Base-by-base conservation (phyloP, 768 basidiomycete genomes). In the Tulasnella sp. region DNA sequence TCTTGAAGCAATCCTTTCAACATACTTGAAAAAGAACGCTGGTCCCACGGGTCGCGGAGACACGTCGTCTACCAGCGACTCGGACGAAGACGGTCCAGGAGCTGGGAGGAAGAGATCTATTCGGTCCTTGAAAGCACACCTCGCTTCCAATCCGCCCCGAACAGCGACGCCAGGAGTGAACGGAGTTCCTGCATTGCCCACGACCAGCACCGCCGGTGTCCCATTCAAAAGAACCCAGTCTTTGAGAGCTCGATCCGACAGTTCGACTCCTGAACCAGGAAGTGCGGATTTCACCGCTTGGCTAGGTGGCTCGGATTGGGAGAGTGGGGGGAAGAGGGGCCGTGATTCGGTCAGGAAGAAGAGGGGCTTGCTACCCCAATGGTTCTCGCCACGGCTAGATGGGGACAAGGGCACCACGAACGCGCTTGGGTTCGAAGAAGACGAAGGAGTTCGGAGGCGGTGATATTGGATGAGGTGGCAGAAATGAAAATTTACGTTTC, bases 1-100 rank as follows among this genome's bases (percentile, higher is more conserved):
- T 62, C 31, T 78, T 3, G 46, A 38, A n/a, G 77, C 77, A 18
- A 71, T 78, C 71, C 77, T 78, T 36, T 78, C 77, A 36, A 78
- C 62, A 3, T 71, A 78, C 68, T 39, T 74, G 34, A 71, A 44
- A 21, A 38, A 46, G 39, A 40, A 40, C 39, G 39, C 39, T 40
- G 39, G 39, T 10, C 12, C 58, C 3, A 5, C 62, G 19, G 18
- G 12, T 19, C 56, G 1, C 16, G 31, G 56, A n/a, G 52, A 62
- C 31, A n/a, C 34, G n/a, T 40, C n/a, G 27, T 52, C 48, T 4
- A 56, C 62, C 0, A 42, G 42, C 34, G 78, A 79, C 7, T 46
- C 42, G 1, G 73, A 74, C 38, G n/a, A 44, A 74, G 71, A 79
- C 27, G 62, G 27, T 21, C 78, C 71, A 27, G 40, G 73, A 10